Evolutionary conservation across 1,139 yeast genomes (phyloP).

Genomic region (Hansenula sp.): DNA sequence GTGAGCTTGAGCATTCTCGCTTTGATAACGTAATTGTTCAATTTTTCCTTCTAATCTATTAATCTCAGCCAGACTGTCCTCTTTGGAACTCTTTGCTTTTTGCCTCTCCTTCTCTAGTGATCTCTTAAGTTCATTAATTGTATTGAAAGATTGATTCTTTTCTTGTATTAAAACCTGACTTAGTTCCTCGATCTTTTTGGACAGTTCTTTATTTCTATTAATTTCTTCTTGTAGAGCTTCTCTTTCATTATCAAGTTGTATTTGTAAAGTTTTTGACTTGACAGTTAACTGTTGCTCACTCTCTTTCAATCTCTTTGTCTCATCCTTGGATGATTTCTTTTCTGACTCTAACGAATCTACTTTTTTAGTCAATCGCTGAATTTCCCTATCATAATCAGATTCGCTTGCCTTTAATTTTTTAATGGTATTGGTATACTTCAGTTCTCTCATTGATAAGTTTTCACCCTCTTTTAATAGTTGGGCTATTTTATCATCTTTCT

Average conservation of each 20-base stretch:
- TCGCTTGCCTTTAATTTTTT: constrained; percentile 56
- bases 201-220: constrained; percentile 26
- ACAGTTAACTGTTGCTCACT: constrained; percentile 23
- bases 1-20: constrained; percentile 32
- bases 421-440: constrained; percentile 62
- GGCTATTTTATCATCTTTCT: constrained; percentile 29
- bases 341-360: constrained; percentile 33
- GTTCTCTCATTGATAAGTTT: constrained; percentile 67
- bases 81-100: constrained; percentile 23
- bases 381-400: constrained; percentile 41
- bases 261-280: constrained; percentile 25
- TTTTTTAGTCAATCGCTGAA: constrained; percentile 32
- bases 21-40: constrained; percentile 35
- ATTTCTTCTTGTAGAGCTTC: constrained; percentile 33
- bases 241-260: constrained; percentile 36
- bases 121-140: constrained; percentile 23
- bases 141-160: constrained; percentile 33
- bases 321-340: constrained; percentile 14
- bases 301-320: constrained; percentile 16
- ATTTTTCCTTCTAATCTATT: constrained; percentile 34
- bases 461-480: constrained; percentile 78
- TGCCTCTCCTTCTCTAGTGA: constrained; percentile 26
- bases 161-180: constrained; percentile 33
- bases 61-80: constrained; percentile 43
- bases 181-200: constrained; percentile 37